Conservation (phyloP, 2,329 filamentous ascomycete species). For the Trichoderma aggressivum region DNA sequence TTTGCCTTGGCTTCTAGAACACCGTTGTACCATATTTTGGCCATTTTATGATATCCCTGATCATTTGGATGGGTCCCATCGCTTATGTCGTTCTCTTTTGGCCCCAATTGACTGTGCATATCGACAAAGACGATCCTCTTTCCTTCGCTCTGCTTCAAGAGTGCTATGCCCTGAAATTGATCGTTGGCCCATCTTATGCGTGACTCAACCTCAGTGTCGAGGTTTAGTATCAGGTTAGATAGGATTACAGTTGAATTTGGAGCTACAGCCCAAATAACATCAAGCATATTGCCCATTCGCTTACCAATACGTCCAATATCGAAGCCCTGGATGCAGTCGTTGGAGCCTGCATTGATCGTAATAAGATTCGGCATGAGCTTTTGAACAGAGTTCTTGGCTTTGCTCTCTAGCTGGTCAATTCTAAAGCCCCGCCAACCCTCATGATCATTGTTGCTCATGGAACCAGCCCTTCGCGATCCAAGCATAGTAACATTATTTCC, state of each 20-base stretch:
- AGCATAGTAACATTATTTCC: conserved; percentile 36
- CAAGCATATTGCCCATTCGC: conserved; percentile 30
- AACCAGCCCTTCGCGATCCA: conserved; percentile 37
- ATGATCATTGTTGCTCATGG: conserved; percentile 41
- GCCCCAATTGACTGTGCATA: conserved; percentile 24
- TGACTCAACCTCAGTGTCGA: not conserved
- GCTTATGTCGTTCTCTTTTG: conserved; percentile 28
- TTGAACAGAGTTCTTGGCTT: conserved; percentile 33
- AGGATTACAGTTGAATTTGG: not conserved
- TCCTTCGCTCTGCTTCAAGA: not conserved
- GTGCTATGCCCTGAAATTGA: not conserved
- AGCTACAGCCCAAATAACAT: not conserved
- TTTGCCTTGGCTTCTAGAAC: conserved; percentile 19
- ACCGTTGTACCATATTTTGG: conserved; percentile 34
- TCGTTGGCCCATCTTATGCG: not conserved
- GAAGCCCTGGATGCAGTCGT: conserved; percentile 38
- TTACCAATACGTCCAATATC: conserved; percentile 30
- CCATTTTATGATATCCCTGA: conserved; percentile 42
- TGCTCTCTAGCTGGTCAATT: conserved; percentile 38
- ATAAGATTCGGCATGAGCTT: conserved; percentile 38
- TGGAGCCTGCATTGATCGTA: conserved; percentile 43
- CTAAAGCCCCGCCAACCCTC: conserved; percentile 44
- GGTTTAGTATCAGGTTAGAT: not conserved
- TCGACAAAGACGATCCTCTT: not conserved
- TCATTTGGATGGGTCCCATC: conserved; percentile 41